Percentiles rank a stretch among this genome's conserved stretches.
These are phyloP conservation scores for Sungouiozyma ichnusensis DNA, from an alignment of 805 yeast genomes.

Conservation along the genomic window DNA sequence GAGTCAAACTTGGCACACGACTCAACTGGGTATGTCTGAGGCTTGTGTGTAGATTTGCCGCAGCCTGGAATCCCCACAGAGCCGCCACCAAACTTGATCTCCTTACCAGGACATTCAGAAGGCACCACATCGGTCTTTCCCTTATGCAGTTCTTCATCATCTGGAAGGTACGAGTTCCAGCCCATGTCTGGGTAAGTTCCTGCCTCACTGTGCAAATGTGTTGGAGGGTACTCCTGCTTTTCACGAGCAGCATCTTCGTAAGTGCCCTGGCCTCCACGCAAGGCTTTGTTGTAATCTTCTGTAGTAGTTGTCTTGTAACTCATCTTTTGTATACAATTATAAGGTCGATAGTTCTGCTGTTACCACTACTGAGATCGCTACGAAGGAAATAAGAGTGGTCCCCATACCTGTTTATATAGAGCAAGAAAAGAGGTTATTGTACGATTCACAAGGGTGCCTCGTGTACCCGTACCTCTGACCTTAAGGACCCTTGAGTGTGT, in stretches of 20 bases:
- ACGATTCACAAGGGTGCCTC: conserved; percentile 1
- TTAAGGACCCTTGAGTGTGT: no score
- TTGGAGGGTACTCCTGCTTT: conserved; percentile 7
- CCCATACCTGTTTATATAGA: neutral
- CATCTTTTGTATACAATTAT: conserved; percentile 2
- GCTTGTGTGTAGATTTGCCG: conserved; percentile 4
- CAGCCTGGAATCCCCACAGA: conserved; percentile 10
- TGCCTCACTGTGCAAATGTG: conserved; percentile 4
- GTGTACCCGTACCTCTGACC: no score
- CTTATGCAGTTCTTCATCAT: conserved; percentile 3
- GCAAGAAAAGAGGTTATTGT: neutral
- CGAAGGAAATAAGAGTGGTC: no score
- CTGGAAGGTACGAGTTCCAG: conserved; percentile 4
- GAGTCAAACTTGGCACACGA: conserved; percentile 3
- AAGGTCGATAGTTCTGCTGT: conserved; percentile 2
- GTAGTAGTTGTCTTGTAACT: neutral
- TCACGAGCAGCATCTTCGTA: conserved; percentile 2
- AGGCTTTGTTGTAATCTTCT: conserved; percentile 4
- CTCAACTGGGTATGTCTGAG: neutral
- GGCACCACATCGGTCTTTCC: conserved; percentile 5
- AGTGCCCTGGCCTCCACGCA: conserved; percentile 11
- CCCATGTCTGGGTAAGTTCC: conserved; percentile 4
- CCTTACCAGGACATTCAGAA: conserved; percentile 2
- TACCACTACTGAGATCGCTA: no score
- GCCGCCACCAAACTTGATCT: conserved; percentile 2